Evolutionary conservation across 2,329 filamentous ascomycete genomes (phyloP), one percentile per base, ranked within the genome.

Genomic region (Colletotrichum tanaceti): DNA sequence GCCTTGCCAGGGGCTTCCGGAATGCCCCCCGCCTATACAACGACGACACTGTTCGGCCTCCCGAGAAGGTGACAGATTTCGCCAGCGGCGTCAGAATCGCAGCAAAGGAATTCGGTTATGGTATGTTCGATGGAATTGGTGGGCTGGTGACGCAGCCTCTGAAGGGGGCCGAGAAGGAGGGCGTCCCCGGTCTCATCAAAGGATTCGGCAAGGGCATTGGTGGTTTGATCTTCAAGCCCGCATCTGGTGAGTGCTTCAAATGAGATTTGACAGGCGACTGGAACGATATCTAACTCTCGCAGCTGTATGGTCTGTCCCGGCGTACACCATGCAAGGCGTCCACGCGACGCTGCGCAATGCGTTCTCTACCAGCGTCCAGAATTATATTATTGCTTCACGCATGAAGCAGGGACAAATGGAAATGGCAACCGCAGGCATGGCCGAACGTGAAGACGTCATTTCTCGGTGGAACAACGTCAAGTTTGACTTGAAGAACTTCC

Each of bases 21-120:
- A 97, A 97, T 73, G 91, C 92, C 6, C 94, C 94, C 0, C 90
- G 88, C 72, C 82, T 97, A 1, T 97, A 97, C 75, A 92, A 94
- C 49, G 94, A 97, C 74, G 89, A 93, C 1, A 94, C 90, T 1
- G 89, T 97, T 0, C 86, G 93, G 10, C 90, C 91, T n/a, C 82
- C 87, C 1, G 91, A 93, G 66, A 93, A 93, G 73, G 92, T 97
- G 5, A 94, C 92, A 0, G 91, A 90, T 59, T 82, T 97, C 58
- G 85, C 88, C 60, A 93, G 90, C 71, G 94, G 94, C 0, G 79
- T 97, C 32, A 90, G 86, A 70, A 90, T 93, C 52, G 94, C 94
- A 4, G 88, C 91, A 2, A 93, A 91, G 77, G 92, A 93, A 75
- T 90, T 96, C 67, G 90, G 89, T 0, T 87, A 91, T 63, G 93